Evolutionary conservation across 2,329 filamentous ascomycete genomes (phyloP).

Genomic region (Colletotrichum falcatum): DNA sequence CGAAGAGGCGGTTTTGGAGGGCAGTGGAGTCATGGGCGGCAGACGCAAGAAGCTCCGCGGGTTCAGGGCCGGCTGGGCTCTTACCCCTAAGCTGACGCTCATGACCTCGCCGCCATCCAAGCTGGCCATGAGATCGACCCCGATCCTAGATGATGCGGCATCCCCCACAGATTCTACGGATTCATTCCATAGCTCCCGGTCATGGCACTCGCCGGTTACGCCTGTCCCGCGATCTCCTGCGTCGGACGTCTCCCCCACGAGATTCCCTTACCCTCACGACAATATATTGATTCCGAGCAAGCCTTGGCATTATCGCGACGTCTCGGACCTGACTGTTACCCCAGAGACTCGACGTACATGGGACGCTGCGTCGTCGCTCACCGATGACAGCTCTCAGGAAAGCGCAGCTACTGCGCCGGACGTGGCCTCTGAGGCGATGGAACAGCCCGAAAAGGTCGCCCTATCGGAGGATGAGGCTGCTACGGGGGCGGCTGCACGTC

Average conservation of each 20-base stretch:
- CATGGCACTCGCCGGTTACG: conserved; percentile 61
- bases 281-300: conserved; percentile 53
- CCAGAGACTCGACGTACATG: conserved; percentile 48
- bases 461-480: conserved; percentile 36
- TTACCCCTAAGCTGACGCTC: conserved; percentile 47
- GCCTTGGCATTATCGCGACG: conserved; percentile 47
- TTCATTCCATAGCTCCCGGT: conserved; percentile 67
- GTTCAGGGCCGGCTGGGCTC: conserved; percentile 47
- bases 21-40: conserved; percentile 46
- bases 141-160: conserved; percentile 42
- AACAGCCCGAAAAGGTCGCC: conserved; percentile 28
- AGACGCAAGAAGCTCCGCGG: conserved; percentile 49
- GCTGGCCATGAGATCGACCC: conserved; percentile 36
- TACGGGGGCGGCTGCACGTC: conserved; percentile 48
- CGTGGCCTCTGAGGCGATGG: conserved; percentile 26
- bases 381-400: conserved; percentile 46
- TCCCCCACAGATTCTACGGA: conserved; percentile 62
- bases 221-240: conserved; percentile 59
- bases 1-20: conserved; percentile 47
- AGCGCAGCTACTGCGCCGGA: conserved; percentile 45
- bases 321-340: conserved; percentile 51
- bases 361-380: conserved; percentile 47
- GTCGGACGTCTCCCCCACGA: conserved; percentile 51
- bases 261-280: conserved; percentile 55
- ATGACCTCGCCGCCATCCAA: conserved; percentile 56